A percentile compares a stretch with the other conserved stretches of the same genome.
These are phyloP conservation scores for Ustilago sp. DNA, from an alignment of 1,284 basidiomycete species.

Conservation along the genomic window DNA sequence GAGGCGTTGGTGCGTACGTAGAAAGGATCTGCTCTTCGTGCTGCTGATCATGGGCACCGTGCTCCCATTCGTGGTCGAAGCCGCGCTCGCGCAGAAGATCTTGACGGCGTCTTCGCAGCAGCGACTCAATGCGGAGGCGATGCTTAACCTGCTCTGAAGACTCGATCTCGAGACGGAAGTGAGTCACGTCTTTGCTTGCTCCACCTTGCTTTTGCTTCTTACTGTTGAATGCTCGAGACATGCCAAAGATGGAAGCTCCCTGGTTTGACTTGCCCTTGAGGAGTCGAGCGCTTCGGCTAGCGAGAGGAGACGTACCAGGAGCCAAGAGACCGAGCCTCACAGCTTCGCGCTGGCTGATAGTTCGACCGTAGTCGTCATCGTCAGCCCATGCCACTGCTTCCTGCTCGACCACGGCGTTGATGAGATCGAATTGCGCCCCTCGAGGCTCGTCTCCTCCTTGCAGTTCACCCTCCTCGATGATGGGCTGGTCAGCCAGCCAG, in stretches of 20 bases:
- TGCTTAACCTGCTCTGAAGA: constrained; percentile 45
- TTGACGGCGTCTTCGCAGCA: constrained; percentile 50
- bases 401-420: constrained; percentile 46
- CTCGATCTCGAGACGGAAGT: constrained; percentile 49
- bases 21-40: constrained; percentile 46
- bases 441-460: constrained; percentile 52
- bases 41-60: constrained; percentile 10
- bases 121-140: constrained; percentile 34
- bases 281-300: constrained; percentile 6
- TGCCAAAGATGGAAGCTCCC: constrained; percentile 7
- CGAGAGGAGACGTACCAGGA: constrained; percentile 2
- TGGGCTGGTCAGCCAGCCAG: constrained; percentile 42
- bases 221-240: not conserved
- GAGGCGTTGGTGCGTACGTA: constrained; percentile 40
- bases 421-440: constrained; percentile 54
- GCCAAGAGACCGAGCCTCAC: constrained; percentile 52
- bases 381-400: constrained; percentile 63
- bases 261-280: constrained; percentile 13
- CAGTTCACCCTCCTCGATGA: constrained; percentile 51
- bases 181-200: not conserved
- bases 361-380: constrained; percentile 63
- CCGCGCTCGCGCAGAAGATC: constrained; percentile 46
- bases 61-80: constrained; percentile 22
- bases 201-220: not conserved
- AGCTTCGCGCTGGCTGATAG: constrained; percentile 60